Base-by-base conservation (phyloP, 257 asterid species). In the Osmanthus fragrans region DNA sequence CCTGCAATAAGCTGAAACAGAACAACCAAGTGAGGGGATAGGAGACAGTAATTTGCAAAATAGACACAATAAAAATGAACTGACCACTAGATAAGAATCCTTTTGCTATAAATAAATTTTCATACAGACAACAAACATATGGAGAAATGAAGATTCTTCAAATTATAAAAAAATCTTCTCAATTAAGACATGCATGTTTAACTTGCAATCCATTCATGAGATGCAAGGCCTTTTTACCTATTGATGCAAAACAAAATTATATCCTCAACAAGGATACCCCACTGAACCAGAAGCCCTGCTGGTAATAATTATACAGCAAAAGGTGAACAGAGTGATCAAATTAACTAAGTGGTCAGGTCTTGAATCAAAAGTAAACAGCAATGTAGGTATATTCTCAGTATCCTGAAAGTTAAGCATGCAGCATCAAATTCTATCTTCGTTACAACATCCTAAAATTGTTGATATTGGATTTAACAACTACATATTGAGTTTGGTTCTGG, bases 1-100 rank as follows among this genome's bases (percentile, higher is more conserved):
- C 98, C 98, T 77, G 98, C 97, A 76, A 94, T 88, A 72, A 94
- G 94, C 98, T 94, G 96, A 84, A 82, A 88, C 66, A 54, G 30
- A 72, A 80, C 67, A 76, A 74, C 37, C 40, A 25, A 2, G 63
- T 73, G 66, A 78, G 70, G 79, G 71, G 69, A 47, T 64, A 74
- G 64, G 47, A 9, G 30, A 74, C 73, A 60, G 67, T 72, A 71
- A 72, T 40, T 37, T 37, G 75, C 54, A 45, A 75, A 11, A 47
- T 27, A 32, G 18, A 13, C 64, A 65, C 51, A 76, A 69, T 73
- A 79, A 74, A 75, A 69, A 76, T 37, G 70, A 9, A 75, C 65
- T 70, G 3, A 70, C 2, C 33, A 23, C 60, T 67, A 58, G 45
- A 23, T 66, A 32, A 73, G 68, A 68, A 73, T 18, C 25, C 70